Evolutionary conservation across 176 grass and related monocot genomes (phyloP), one percentile per base, ranked within the genome.

Genomic region (Tillandsia leiboldiana): DNA sequence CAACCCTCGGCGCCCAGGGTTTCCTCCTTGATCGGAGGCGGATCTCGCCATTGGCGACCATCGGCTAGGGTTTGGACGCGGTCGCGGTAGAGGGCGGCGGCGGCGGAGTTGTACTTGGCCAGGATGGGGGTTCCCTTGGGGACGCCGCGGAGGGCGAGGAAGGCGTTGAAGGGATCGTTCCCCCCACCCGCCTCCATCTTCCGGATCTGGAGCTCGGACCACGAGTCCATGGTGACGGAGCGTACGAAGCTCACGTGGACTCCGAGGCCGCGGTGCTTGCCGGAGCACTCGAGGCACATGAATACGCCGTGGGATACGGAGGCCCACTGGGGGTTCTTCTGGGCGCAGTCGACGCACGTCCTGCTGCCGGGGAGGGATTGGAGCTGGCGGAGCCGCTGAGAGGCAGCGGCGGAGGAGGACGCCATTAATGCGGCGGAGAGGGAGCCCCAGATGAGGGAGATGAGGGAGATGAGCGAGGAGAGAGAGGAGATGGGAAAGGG

Each of bases 211-310:
- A 71, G 86, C 86, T 93, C 94, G 56, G 94, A 93, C 94, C 94
- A 99, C 2, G 95, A 99, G 53, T 99, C 95, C 95, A 99, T 99
- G 77, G 90, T 99, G 72, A 99, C 94, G 15, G 89, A 99, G 75
- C 89, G 89, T 72, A 99, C 95, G 78, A 94, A 99, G 80, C 90
- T 94, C 82, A 99, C 93, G 77, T 99, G 95, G n/a, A 99, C 95
- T 29, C 90, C 95, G 75, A 99, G 95, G 69, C 95, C 90, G 2
- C 95, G 86, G 90, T 99, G 95, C 82, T 99, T 99, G 9, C 95
- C 90, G 10, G 90, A 99, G 90, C 95, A 99, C 79, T 99, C 95
- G 54, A 94, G 84, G 75, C 95, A 99, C 95, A 99, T 99, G 83
- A 99, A 99, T 53, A 99, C 81, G 66, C 95, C 90, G 72, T 99